Base-by-base conservation (phyloP, 2,329 filamentous ascomycete species). In the Leptographium flavum region DNA sequence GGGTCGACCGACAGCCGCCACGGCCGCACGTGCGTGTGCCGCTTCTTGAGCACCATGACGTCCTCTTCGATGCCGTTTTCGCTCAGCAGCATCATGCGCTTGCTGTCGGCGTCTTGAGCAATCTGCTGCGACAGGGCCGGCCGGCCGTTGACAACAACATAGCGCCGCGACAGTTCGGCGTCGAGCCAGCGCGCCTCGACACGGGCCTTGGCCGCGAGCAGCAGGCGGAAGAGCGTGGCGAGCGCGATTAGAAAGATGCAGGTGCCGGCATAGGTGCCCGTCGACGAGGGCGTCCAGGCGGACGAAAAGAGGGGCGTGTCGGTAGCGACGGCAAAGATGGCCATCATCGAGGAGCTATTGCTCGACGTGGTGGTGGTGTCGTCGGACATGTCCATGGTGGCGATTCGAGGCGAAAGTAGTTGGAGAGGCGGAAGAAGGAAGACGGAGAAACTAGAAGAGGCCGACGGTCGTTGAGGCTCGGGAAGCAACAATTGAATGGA, bases 201-300 rank as follows among this genome's bases (percentile, higher is more conserved):
- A 62, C 67, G 77, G 64, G 65, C 76, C 59, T 86, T 87, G 55
- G 75, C 68, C 3, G 87, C 87, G 42, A 90, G 66, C 15, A 94
- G 68, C 19, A 69, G 64, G 43, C 88, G 83, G 57, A 81, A 79
- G 46, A 82, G 56, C 49, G 80, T 68, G 49, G 79, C 80, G 43
- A 96, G 78, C 38, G 83, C 54, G 58, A 94, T 79, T 48, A 95
- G 73, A 65, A 95, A 95, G 60, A 95, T 84, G 68, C 90, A 94
- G 25, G 87, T 94, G 46, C 79, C 90, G 2, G 86, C 87, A 63
- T 95, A 96, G 48, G 73, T 66, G 54, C 81, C 86, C 6, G 71
- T 66, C 31, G 66, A 79, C 25, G 58, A 63, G 5, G 90, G 90
- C 3, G 83, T 82, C 87, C 88, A 96, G 43, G 68, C 60, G 21